A percentile compares a stretch with the other conserved stretches of the same genome.
These are phyloP conservation scores for Elongisporangium anandrum DNA, from an alignment of 352 stramenopile genomes.

Conservation along the genomic window DNA sequence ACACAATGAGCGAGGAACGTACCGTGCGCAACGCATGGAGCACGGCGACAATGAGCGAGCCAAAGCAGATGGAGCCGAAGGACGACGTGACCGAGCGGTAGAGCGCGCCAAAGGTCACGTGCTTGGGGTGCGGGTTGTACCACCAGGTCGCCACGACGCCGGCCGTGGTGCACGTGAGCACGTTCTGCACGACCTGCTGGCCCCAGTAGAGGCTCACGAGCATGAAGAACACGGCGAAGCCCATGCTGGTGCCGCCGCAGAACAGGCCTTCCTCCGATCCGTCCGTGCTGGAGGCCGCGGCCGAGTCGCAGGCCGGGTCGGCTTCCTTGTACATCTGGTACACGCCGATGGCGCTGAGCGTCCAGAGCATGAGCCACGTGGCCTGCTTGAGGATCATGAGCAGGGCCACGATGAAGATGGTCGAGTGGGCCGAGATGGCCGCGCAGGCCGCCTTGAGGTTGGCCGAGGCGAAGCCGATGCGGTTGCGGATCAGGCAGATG, in stretches of 20 bases:
- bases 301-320: slow-evolving; percentile 53
- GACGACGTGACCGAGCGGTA: slow-evolving; percentile 80
- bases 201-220: slow-evolving; percentile 83
- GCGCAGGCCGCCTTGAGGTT: slow-evolving; percentile 74
- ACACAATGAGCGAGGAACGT: slow-evolving; percentile 5
- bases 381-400: slow-evolving; percentile 68
- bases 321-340: slow-evolving; percentile 67
- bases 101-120: slow-evolving; percentile 56
- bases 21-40: slow-evolving; percentile 76
- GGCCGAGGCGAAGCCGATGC: slow-evolving; percentile 78
- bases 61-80: slow-evolving; percentile 81
- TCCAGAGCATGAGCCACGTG: slow-evolving; percentile 71
- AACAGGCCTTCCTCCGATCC: slow-evolving; percentile 12
- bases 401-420: slow-evolving; percentile 65
- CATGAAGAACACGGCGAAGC: slow-evolving; percentile 72
- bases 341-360: slow-evolving; percentile 55
- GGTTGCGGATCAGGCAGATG: slow-evolving; percentile 74
- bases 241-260: slow-evolving; percentile 57
- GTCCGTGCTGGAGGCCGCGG: slow-evolving; percentile 22
- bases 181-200: slow-evolving; percentile 82
- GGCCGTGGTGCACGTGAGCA: slow-evolving; percentile 75
- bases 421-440: slow-evolving; percentile 45
- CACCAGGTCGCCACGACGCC: slow-evolving; percentile 82
- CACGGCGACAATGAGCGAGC: slow-evolving; percentile 84
- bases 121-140: slow-evolving; percentile 65